Evolutionary conservation across 2,329 filamentous ascomycete genomes (phyloP).

Genomic region (Cladosporium oxysporum): DNA sequence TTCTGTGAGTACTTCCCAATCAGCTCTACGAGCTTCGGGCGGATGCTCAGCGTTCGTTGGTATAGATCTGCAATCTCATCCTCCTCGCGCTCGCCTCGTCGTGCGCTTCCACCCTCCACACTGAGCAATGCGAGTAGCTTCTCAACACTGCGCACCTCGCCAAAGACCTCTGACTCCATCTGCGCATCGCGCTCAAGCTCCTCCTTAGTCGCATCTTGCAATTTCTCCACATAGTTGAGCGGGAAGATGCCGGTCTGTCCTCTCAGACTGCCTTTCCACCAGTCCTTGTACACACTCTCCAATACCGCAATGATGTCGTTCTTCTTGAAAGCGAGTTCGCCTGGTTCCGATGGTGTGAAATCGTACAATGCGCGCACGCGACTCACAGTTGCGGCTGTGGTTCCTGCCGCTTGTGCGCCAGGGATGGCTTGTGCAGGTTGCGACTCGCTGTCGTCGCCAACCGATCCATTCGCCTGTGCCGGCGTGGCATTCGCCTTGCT

Average conservation of each 20-base stretch:
- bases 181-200: constrained; percentile 94
- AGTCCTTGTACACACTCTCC: constrained; percentile 98
- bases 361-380: constrained; percentile 91
- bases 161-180: constrained; percentile 83
- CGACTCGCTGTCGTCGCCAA: constrained; percentile 33
- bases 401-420: constrained; percentile 62
- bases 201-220: constrained; percentile 89
- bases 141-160: constrained; percentile 75
- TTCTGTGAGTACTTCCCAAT: constrained; percentile 99
- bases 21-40: constrained; percentile 94
- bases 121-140: constrained; percentile 86
- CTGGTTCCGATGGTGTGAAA: constrained; percentile 89
- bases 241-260: constrained; percentile 98
- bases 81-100: constrained; percentile 71
- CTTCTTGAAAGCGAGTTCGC: constrained; percentile 93
- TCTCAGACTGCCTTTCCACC: constrained; percentile 95
- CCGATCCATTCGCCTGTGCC: constrained; percentile 31
- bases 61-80: constrained; percentile 93
- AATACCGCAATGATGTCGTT: constrained; percentile 96
- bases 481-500: constrained; percentile 43
- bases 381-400: constrained; percentile 93
- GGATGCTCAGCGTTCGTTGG: constrained; percentile 89
- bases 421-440: constrained; percentile 45
- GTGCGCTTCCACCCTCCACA: constrained; percentile 62
- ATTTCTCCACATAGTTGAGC: constrained; percentile 96